Evolutionary conservation across 352 stramenopile species (phyloP), one percentile per base, ranked within the genome.

Genomic region (Phytophthora quininea): DNA sequence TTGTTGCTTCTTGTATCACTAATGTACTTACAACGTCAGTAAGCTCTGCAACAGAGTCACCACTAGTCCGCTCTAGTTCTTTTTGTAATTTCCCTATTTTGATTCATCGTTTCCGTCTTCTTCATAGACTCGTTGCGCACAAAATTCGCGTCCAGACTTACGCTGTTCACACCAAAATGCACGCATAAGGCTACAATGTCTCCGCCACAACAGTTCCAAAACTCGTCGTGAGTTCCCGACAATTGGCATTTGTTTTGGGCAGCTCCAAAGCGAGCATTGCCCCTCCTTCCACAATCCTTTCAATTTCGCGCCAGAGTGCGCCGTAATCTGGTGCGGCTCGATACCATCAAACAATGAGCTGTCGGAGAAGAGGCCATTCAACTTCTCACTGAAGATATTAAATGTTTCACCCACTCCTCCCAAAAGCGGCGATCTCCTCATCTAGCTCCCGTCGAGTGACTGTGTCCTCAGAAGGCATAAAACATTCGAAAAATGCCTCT

Each of bases 401-500:
- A 66, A 66, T 1, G 32, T 30, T 1, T 4, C 31, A 9, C 31
- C 50, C 8, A 55, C 49, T 2, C 31, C 6, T 55, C 51, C 59
- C 59, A 66, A 47, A 60, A 60, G 1, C 30, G 3, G 7, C 0
- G 10, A 2, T 43, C 42, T 7, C 51, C 50, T 27, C 59, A 29
- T 51, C 50, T 7, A 60, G 10, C 19, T 66, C 3, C n/a, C 19
- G 4, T 7, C 43, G 43, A 4, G 50, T 58, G 2, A 66, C 42
- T 8, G 43, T 3, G 6, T 66, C 42, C 11, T 42, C 58, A 5
- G 49, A 55, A 7, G 3, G 12, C 9, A 60, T 43, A 29, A 66
- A 66, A 10, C 32, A 11, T 1, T 50, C 6, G 35, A 66, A 66
- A 54, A 55, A 49, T 14, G 2, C 0, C 1, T 58, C 40, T n/a